Base-by-base conservation (phyloP, 257 asterid species). In the Catharanthus roseus region DNA sequence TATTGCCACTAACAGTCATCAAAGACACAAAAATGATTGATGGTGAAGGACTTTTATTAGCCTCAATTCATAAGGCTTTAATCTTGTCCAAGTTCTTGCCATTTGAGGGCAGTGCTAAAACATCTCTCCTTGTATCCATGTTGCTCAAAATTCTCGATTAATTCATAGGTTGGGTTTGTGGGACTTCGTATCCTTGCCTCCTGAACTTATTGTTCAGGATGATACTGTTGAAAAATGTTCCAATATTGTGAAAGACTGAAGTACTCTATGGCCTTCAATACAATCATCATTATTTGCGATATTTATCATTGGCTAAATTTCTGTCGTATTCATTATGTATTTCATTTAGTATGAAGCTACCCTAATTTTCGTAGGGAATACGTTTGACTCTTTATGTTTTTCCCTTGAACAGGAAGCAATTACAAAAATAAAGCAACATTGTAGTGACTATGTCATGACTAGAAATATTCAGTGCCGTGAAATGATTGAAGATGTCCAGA, bases 381-480 rank as follows among this genome's bases (percentile, higher is more conserved):
- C 23, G 42, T 60, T 67, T 69, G n/a, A 64, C 58, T 39, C 10
- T 29, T 44, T 1, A 54, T 41, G 19, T 65, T 57, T 53, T 33
- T 68, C n/a, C n/a, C 60, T 71, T 72, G 36, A 73, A 85, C 91
- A 93, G 99, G 99, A 93, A 13, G 99, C 97, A 51, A 88, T 93
- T 54, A 86, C 86, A 45, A 85, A 79, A 26, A 89, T 91, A 61
- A 93, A 91, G 89, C 97, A 93, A 68, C 99, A 89, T 79, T 87
- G 97, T 87, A 86, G 92, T 77, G 99, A 91, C 82, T 93, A 86
- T 63, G 91, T 89, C 85, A 89, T 89, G 92, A 91, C 97, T 12
- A 80, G 99, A 82, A 87, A 81, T 72, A 89, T 93, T 75, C 97
- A 93, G 81, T 93, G 99, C 85, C 92, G 88, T 0, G 99, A 93